Evolutionary conservation across 2,329 filamentous ascomycete genomes (phyloP), one percentile per base, ranked within the genome.

Genomic region (Cryoendolithus antarcticus): DNA sequence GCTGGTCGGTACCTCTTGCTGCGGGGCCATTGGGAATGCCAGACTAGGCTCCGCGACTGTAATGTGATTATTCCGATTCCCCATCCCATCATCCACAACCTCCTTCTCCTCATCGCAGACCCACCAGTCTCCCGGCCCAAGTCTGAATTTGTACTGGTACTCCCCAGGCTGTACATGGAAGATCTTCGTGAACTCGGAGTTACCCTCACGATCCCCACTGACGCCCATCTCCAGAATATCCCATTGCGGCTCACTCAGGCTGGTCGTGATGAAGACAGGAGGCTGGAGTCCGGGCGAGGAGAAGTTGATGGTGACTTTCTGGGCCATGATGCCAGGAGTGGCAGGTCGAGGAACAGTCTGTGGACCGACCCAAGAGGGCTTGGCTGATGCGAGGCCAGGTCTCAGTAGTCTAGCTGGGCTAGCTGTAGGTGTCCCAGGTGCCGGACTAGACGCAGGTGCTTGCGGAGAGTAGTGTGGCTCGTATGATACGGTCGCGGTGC

Each of bases 111-210:
- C 75, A 48, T 86, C 74, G 33, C 83, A 58, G 15, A 77, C 65
- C 80, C 80, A 84, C 74, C 77, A 82, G 46, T 82, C 72, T 35
- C 74, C 74, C 11, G 67, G 57, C 7, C 80, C 80, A 29, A 82
- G 63, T 27, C 79, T 72, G 49, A 86, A 81, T 59, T 85, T 86
- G 69, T 86, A 88, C 51, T 82, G 76, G 47, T 84, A 74, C 41
- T 74, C 70, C 34, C 72, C 69, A 13, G 71, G 72, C 13, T 71
- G 63, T 11, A 73, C 64, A 29, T 67, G 56, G 33, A 84, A 65
- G 1, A 67, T 59, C 42, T 74, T 74, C 9, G 69, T 54, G 42
- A 74, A 62, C 6, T 21, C 19, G 6, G 6, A 21, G 19, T 21
- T 21, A 6, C 19, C 19, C 38, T 77, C 55, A 21, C 35, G 24